phyloP scores from a whole-genome alignment of 2,329 filamentous ascomycete genomes.

The Biscogniauxia marginata region DNA sequence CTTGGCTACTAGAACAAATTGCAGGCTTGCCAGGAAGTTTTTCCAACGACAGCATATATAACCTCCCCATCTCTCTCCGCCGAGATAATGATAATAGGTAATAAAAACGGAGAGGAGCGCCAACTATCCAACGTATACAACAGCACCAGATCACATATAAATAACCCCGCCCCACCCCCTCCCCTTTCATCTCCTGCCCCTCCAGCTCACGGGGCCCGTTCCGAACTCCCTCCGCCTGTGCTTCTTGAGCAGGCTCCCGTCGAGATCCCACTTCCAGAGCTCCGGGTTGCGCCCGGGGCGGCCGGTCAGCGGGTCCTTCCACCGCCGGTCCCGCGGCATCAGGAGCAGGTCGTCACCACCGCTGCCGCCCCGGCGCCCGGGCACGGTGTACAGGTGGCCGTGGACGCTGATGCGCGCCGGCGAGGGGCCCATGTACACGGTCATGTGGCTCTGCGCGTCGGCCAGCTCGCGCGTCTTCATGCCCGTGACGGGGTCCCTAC shows the following conservation, averaged over 20 bases:
- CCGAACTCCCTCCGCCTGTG: not conserved
- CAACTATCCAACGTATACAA: too few relatives aligned
- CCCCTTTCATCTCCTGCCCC: not conserved
- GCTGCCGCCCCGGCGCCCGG: too few relatives aligned
- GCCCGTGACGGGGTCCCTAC: not conserved
- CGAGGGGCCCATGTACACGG: not conserved
- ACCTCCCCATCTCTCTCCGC: too few relatives aligned
- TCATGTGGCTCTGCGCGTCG: not conserved
- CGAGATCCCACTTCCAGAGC: not conserved
- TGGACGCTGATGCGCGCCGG: not conserved
- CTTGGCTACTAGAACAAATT: too few relatives aligned
- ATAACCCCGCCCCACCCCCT: not conserved
- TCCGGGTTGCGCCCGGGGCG: not conserved
- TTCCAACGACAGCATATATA: too few relatives aligned
- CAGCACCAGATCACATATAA: not conserved
- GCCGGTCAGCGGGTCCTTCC: not conserved
- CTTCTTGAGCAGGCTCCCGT: not conserved
- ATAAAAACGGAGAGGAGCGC: too few relatives aligned
- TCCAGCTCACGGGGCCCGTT: not conserved
- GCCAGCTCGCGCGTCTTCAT: not conserved
- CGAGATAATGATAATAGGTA: too few relatives aligned
- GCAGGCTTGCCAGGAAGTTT: too few relatives aligned
- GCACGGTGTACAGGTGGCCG: not conserved
- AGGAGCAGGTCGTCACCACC: not conserved
- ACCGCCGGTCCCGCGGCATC: not conserved